Evolutionary conservation across 495 filamentous ascomycete genomes (phyloP).

Genomic region (Terfezia boudieri): DNA sequence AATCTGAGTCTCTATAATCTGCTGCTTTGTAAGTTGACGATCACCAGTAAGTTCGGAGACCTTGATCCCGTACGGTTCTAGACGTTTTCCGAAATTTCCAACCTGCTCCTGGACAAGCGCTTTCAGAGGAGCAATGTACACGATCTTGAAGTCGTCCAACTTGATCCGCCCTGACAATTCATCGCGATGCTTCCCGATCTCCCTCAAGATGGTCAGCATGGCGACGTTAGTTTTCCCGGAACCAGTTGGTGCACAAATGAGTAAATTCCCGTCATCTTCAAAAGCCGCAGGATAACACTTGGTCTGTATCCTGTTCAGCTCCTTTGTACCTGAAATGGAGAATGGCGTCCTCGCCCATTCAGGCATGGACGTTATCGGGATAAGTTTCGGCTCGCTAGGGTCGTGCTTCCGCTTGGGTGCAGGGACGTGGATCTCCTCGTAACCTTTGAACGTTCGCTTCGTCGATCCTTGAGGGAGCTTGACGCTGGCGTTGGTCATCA

Average conservation of each 20-base stretch:
- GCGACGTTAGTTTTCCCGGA: conserved; percentile 98
- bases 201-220: conserved; percentile 86
- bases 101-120: conserved; percentile 93
- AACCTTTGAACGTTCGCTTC: conserved; percentile 88
- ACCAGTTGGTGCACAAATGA: conserved; percentile 90
- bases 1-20: conserved; percentile 92
- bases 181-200: conserved; percentile 89
- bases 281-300: conserved; percentile 82
- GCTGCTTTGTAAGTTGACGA: conserved; percentile 93
- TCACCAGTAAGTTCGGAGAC: conserved; percentile 92
- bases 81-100: conserved; percentile 78
- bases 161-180: conserved; percentile 69
- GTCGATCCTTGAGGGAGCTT: conserved; percentile 88
- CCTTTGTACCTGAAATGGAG: conserved; percentile 34
- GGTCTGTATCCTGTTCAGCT: conserved; percentile 88
- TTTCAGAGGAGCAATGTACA: conserved; percentile 86
- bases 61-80: conserved; percentile 76
- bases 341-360: conserved; percentile 82
- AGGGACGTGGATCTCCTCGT: conserved; percentile 94
- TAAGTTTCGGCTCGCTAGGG: conserved; percentile 49
- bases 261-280: conserved; percentile 86
- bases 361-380: conserved; percentile 68
- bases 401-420: conserved; percentile 65
- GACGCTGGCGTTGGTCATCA: conserved; percentile 95
- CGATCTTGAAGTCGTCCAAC: conserved; percentile 90